These are phyloP conservation scores for Collybiopsis confluens DNA, from an alignment of 768 basidiomycete species.

Conservation along the genomic window DNA sequence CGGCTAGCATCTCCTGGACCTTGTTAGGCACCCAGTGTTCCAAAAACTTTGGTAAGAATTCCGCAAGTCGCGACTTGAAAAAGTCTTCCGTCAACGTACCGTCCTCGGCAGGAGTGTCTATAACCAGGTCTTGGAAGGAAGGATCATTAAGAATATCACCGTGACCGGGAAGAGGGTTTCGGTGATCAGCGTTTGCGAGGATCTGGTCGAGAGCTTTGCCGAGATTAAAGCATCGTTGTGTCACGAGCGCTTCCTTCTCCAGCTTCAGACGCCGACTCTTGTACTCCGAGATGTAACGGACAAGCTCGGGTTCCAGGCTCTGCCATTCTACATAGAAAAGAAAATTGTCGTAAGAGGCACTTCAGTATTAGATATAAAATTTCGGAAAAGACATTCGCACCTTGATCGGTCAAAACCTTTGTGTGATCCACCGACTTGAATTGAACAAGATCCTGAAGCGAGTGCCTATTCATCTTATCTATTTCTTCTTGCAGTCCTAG, in stretches of 20 bases:
- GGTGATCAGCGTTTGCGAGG: neutral
- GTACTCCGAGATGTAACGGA: neutral
- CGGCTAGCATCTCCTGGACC: neutral
- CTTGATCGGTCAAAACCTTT: neutral
- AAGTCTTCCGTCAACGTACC: neutral
- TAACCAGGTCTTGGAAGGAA: neutral
- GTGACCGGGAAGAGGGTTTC: neutral
- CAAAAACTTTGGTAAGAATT: neutral
- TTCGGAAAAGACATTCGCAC: neutral
- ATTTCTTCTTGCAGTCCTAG: neutral
- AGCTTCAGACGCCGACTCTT: neutral
- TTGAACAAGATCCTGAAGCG: neutral
- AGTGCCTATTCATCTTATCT: neutral
- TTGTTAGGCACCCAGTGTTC: neutral
- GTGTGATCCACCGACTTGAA: neutral
- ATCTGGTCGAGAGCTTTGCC: neutral
- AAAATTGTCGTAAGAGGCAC: neutral
- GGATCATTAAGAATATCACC: neutral
- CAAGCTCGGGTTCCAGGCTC: neutral
- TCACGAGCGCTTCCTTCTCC: neutral
- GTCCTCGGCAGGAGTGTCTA: neutral
- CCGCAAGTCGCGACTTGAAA: neutral
- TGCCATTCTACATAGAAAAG: neutral
- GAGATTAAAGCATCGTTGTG: neutral
- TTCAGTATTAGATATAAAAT: too few species aligned